phyloP scores from a whole-genome alignment of 306 rosid genomes.

The Corylus avellana region DNA sequence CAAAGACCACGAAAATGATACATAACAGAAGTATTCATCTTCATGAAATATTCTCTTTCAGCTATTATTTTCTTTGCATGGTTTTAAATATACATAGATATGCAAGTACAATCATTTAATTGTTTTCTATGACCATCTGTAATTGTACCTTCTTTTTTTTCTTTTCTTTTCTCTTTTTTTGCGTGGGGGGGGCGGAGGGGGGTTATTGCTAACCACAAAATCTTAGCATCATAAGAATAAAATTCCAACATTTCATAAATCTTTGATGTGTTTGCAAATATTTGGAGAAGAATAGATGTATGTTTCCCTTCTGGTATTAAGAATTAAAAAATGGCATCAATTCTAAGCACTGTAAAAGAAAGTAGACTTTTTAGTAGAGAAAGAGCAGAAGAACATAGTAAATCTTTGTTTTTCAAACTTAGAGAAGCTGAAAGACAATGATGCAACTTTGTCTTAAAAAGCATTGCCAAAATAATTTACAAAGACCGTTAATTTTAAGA shows the following conservation, averaged over 20 bases:
- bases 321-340: not conserved
- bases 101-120: not conserved
- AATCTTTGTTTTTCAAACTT: not conserved
- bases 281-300: not conserved
- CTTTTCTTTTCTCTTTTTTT: too few relatives aligned
- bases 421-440: not conserved
- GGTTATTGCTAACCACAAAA: not conserved
- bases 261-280: not conserved
- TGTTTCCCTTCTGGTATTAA: too few relatives aligned
- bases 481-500: not conserved
- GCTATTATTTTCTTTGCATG: not conserved
- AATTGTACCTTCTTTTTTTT: too few relatives aligned
- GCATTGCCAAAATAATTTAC: not conserved
- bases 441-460: not conserved
- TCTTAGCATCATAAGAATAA: not conserved
- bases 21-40: too few relatives aligned
- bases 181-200: too few relatives aligned
- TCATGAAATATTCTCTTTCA: too few relatives aligned
- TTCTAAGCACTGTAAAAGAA: too few relatives aligned
- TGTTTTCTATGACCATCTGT: not conserved
- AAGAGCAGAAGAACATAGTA: not conserved
- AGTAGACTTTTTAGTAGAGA: too few relatives aligned
- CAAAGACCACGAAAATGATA: not conserved
- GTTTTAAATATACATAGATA: not conserved
- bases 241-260: not conserved